Base-by-base conservation (phyloP, 768 basidiomycete genomes). In the Serendipita sp. region DNA sequence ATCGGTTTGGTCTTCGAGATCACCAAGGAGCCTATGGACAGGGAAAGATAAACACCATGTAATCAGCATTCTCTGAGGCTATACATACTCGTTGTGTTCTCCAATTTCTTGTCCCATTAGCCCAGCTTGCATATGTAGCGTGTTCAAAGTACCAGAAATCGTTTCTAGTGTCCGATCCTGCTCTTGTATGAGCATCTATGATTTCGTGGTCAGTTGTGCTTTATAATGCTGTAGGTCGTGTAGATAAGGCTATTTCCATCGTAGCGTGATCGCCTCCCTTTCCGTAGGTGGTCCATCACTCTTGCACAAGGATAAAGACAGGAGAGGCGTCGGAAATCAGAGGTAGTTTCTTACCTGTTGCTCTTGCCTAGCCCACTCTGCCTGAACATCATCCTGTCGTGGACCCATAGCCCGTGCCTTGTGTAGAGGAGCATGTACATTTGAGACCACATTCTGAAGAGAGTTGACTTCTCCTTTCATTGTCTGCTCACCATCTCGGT, bases 81-180 rank as follows among this genome's bases (percentile, higher is more conserved):
- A n/a, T 9, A 68, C 82, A 65, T 65, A 95, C 95, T 90, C 90
- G 67, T 86, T 89, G 68, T 99, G 96, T 70, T 94, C 91, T 7
- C 71, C 76, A 58, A 98, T 89, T 70, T 99, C 96, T 63, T 82
- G 83, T 0, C 95, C 95, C 83, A 99, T 99, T 33, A 97, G 75
- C 11, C 86, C 88, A 0, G 96, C 96, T 73, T 98, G 96, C 66
- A 89, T 85, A 0, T 86, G 85, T 4, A 99, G 75, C 0, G 87
- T 93, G 63, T 71, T 82, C 61, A 99, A 72, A 1, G 94, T 93
- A 0, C 92, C 91, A 0, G 86, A 81, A 70, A 99, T 94, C 0
- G 86, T 81, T 62, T 86, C 84, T 68, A 99, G 86, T 0, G 93
- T 87, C 30, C 82, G 79, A 70, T 99, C 96, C 76, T 99, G 96